Base-by-base conservation (phyloP, 805 yeast species). In the Scheffersomyces ergatensis region DNA sequence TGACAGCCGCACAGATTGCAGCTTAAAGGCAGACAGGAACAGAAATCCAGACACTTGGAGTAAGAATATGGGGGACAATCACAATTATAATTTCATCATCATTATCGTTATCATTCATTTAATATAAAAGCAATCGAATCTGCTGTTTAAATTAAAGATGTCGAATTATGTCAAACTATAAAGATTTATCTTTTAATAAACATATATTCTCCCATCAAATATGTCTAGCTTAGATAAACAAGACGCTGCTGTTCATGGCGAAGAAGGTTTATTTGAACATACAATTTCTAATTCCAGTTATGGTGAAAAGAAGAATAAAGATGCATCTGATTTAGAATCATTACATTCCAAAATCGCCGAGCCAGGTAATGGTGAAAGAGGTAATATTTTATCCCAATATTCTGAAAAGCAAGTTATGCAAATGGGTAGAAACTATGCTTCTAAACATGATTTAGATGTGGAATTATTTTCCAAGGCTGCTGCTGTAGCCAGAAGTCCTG, bases 401-500 rank as follows among this genome's bases (percentile, higher is more conserved):
- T 60, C 80, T 14, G 82, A 79, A 46, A 75, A 74, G 19, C 84
- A 82, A 53, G 85, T 78, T 5, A 78, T 77, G 78, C 74, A 72
- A 44, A 82, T 82, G 86, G 88, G 88, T 30, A 68, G 85, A 48
- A 74, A 74, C 43, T 83, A 82, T 59, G 87, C 88, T 16, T 45
- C 61, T 24, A 77, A 77, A 50, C 67, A 81, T 48, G 72, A 66
- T 8, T 53, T 83, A 52, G 84, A 80, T 47, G 68, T 69, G 2
- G 85, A 78, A 17, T 62, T 82, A 35, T 81, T 83, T 57, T 81
- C 78, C 8, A 61, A 71, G 33, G 85, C 82, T 7, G 85, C 85
- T 2, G 70, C 80, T 9, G 51, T 78, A 17, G 85, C 86, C 2
- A 71, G 80, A 55, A 58, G 65, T 32, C 88, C 88, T 3, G 51